A percentile compares a stretch with the other conserved stretches of the same genome.
These are phyloP conservation scores for Alternaria hordeiaustralica DNA, from an alignment of 2,329 filamentous ascomycete genomes.

Conservation along the genomic window DNA sequence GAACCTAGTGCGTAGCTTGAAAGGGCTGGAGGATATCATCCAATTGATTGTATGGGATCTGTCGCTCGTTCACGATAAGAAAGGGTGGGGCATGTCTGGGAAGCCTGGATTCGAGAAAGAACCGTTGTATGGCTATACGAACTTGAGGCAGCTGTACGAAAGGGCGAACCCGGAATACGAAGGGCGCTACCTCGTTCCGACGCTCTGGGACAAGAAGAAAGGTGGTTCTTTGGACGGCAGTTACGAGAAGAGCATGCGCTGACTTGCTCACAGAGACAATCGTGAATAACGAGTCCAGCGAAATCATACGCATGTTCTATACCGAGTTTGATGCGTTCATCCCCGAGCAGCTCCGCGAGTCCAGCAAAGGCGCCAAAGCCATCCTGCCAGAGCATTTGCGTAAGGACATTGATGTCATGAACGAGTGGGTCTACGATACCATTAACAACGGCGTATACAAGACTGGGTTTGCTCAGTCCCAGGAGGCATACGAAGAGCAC, in stretches of 20 bases:
- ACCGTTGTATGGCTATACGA: slow-evolving; percentile 25
- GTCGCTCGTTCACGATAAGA: slow-evolving; percentile 39
- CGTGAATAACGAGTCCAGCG: slow-evolving; percentile 44
- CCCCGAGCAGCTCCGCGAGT: slow-evolving; percentile 60
- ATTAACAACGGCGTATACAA: slow-evolving; percentile 64
- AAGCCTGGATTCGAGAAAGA: slow-evolving; percentile 16
- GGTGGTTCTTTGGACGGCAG: not conserved
- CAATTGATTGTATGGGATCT: slow-evolving; percentile 54
- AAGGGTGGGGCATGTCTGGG: slow-evolving; percentile 30
- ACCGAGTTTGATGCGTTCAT: slow-evolving; percentile 37
- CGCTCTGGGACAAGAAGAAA: slow-evolving; percentile 72
- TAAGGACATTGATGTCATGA: slow-evolving; percentile 67
- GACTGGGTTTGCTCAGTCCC: slow-evolving; percentile 81
- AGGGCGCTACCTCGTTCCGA: slow-evolving; percentile 76
- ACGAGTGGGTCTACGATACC: slow-evolving; percentile 74
- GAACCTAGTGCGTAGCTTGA: slow-evolving; percentile 57
- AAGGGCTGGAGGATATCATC: slow-evolving; percentile 59
- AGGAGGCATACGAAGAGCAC: slow-evolving; percentile 80
- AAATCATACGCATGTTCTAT: slow-evolving; percentile 45
- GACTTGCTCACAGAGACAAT: slow-evolving; percentile 28
- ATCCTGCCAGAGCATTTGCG: slow-evolving; percentile 71
- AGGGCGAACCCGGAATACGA: slow-evolving; percentile 61
- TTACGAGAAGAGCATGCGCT: not conserved
- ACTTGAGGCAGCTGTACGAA: slow-evolving; percentile 71
- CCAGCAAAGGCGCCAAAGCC: slow-evolving; percentile 59